A percentile compares a stretch with the other conserved stretches of the same genome.
Evolutionary conservation across 495 filamentous ascomycete genomes (phyloP).

Genomic region (Podospora australis): DNA sequence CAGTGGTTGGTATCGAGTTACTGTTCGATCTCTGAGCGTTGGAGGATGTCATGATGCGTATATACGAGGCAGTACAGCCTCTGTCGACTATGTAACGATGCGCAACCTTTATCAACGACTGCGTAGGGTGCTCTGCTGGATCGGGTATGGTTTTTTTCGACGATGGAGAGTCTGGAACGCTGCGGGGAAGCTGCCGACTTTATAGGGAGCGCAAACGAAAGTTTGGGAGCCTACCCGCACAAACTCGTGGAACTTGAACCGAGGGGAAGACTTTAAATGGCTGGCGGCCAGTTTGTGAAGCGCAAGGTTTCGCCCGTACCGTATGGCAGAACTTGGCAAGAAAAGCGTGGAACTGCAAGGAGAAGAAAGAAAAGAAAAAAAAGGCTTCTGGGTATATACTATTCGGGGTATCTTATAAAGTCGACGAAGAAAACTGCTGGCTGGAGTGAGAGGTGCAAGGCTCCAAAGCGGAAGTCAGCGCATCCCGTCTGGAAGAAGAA

Average conservation of each 20-base stretch:
- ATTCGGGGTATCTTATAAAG: conserved; percentile 4
- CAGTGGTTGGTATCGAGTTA: conserved; percentile 15
- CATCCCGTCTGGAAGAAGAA: too few relatives aligned
- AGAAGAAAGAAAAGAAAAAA: too few relatives aligned
- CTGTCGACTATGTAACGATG: background rate
- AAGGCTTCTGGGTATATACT: conserved; percentile 2
- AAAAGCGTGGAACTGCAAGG: too few relatives aligned
- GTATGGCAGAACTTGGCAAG: too few relatives aligned
- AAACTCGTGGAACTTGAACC: background rate
- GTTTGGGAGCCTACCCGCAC: conserved; percentile 13
- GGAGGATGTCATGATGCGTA: conserved; percentile 9
- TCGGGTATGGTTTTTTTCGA: too few relatives aligned
- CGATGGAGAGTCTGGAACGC: background rate
- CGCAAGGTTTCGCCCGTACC: background rate
- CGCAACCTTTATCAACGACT: background rate
- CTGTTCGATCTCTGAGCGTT: background rate
- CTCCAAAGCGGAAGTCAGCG: too few relatives aligned
- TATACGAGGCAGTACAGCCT: background rate
- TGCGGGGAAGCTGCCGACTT: background rate
- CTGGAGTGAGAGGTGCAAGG: too few relatives aligned
- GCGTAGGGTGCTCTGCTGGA: background rate
- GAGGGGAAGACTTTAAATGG: background rate
- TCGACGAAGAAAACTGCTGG: background rate
- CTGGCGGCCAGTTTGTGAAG: conserved; percentile 1
- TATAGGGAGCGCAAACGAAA: background rate